Percentiles rank a stretch among this genome's conserved stretches.
Conservation (phyloP, 352 stramenopile species). For the Stephanocyclus meneghinianus region DNA sequence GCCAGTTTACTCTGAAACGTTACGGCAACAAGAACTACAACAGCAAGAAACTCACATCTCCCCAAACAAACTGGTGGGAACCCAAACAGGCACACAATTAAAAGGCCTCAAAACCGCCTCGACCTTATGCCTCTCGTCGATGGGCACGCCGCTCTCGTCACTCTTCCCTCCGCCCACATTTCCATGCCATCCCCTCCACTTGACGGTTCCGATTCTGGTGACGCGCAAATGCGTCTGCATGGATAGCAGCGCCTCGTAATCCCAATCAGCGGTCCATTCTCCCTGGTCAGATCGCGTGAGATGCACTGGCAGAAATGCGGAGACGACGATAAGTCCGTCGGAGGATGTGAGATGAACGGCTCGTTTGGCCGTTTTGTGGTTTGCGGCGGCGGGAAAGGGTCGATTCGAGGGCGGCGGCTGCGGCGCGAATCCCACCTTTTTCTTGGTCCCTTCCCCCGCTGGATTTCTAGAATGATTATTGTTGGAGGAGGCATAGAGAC, state of each 20-base stretch:
- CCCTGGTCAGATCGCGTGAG: slow-evolving; percentile 71
- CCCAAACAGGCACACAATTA: slow-evolving; percentile 93
- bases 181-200: slow-evolving; percentile 81
- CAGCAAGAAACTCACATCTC: slow-evolving; percentile 69
- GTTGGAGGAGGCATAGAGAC: slow-evolving; percentile 24
- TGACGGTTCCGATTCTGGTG: slow-evolving; percentile 83
- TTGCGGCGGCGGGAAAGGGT: background rate
- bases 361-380: slow-evolving; percentile 30
- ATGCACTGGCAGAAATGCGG: slow-evolving; percentile 93
- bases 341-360: slow-evolving; percentile 87
- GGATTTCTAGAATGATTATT: background rate
- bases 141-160: slow-evolving; percentile 75
- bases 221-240: slow-evolving; percentile 85
- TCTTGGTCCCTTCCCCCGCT: slow-evolving; percentile 42
- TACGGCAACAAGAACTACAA: too few species aligned
- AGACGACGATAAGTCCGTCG: slow-evolving; percentile 94
- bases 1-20: too few species aligned
- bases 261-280: slow-evolving; percentile 81
- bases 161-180: slow-evolving; percentile 68
- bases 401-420: slow-evolving; percentile 35
- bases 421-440: slow-evolving; percentile 67
- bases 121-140: slow-evolving; percentile 85
- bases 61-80: slow-evolving; percentile 87
- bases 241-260: slow-evolving; percentile 85
- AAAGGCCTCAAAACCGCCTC: slow-evolving; percentile 82